Conservation (phyloP, 768 basidiomycete genomes). For the Tephrocybe sp. region DNA sequence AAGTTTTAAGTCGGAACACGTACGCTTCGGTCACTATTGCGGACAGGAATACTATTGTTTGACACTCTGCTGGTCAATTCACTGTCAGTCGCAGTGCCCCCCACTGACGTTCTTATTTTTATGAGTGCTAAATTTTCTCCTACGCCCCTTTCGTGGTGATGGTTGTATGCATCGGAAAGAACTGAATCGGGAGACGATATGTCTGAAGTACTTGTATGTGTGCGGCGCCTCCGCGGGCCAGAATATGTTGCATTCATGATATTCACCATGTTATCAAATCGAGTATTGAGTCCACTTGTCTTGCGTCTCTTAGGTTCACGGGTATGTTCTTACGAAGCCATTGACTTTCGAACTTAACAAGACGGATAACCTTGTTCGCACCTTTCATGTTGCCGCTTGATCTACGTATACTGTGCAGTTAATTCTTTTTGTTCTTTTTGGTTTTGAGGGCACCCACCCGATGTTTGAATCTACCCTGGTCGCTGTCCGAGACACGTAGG, state of each 20-base stretch:
- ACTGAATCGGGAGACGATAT: conserved; percentile 39
- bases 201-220: conserved; percentile 38
- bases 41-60: not conserved
- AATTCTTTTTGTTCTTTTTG: no score
- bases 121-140: conserved; percentile 40
- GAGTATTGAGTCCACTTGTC: conserved; percentile 49
- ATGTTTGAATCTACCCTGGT: conserved; percentile 17
- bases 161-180: conserved; percentile 37
- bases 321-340: not conserved
- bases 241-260: conserved; percentile 44
- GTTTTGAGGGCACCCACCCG: conserved; percentile 10
- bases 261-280: conserved; percentile 67
- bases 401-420: no score
- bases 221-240: conserved; percentile 23
- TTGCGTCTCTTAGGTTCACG: conserved; percentile 44
- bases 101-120: conserved; percentile 30
- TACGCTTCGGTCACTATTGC: not conserved
- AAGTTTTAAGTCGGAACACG: not conserved
- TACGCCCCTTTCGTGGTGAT: conserved; percentile 28
- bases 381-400: no score
- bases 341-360: not conserved
- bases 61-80: no score
- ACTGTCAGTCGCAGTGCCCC: no score
- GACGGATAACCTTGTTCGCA: no score
- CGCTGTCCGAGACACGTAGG: conserved; percentile 6